Base-by-base conservation (phyloP, 1,284 basidiomycete species). In the Ustilago hordei region DNA sequence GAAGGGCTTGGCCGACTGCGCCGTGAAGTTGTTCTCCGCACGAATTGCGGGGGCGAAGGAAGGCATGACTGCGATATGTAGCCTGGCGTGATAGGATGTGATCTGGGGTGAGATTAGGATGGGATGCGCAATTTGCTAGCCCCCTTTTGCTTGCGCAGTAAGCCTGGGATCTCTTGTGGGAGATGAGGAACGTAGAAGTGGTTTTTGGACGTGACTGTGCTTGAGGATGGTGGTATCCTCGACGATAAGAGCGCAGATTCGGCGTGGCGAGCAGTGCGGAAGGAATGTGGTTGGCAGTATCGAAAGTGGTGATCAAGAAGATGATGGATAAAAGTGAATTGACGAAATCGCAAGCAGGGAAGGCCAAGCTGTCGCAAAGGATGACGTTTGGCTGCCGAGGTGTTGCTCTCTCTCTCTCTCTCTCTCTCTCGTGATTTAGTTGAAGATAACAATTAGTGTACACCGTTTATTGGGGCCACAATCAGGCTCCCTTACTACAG, bases 41-140 rank as follows among this genome's bases (percentile, higher is more conserved):
- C 65, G 65, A 12, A 71, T 17, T 2, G 74, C 74, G 43, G 74
- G 74, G 5, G 65, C 65, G 53, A 76, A 76, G 8, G 65, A 69
- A 39, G 74, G 74, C 74, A 76, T 76, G 45, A 15, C 48, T 36
- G 43, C 15, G 6, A 41, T 41, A 15, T 4, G 19, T 12, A n/a
- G 7, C 19, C 8, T 23, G 1, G 43, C 39, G 28, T 13, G 12
- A 39, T 9, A n/a, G 8, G 52, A 19, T n/a, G 13, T 50, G n/a
- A 12, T 34, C 41, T 36, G 56, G 12, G 35, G 28, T 34, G 38
- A 9, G 48, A 39, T 13, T 17, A 11, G 28, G 12, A 28, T 9
- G 4, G 43, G 28, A 19, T 45, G 43, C 43, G n/a, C 6, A 7
- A 6, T 45, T 17, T 50, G 53, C 19, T 19, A 28, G 8, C 32